Base-by-base conservation (phyloP, 768 basidiomycete species). In the Boletus rufocinnamomeus region DNA sequence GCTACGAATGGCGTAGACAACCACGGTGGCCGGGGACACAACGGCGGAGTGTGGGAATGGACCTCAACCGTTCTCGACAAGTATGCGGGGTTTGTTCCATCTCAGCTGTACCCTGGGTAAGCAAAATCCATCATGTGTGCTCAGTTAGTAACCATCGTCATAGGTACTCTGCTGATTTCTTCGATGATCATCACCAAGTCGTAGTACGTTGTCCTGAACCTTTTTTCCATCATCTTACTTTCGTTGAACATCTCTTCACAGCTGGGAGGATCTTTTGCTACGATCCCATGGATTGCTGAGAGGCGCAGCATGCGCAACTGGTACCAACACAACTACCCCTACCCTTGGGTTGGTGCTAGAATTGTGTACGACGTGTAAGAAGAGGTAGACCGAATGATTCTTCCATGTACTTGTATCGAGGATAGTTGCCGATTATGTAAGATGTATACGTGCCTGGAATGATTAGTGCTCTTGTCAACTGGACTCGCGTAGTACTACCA, bases 31-130 rank as follows among this genome's bases (percentile, higher is more conserved):
- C 82, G 77, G 70, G 89, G 91, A 13, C 84, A 86, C 61, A 98
- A 99, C 63, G 97, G 97, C 8, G 97, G 97, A 6, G 89, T 97
- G 17, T 99, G 96, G 95, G 95, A 98, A 77, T 98, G 95, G 95
- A 97, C 96, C 0, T 89, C 88, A 21, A 95, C 94, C 17, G 63
- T 80, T 30, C 82, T 95, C 46, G 87, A 85, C 23, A 78, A 76
- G 28, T 79, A 84, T 60, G 86, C 92, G 2, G 95, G 93, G 0
- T 99, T 88, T 69, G 79, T 79, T 46, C 79, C 86, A 10, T 94
- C 91, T 1, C 73, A 73, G 37, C 68, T 96, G 50, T 99, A 98
- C 71, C 97, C 97, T 27, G 97, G 93, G 79, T 95, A 76, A 61
- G 76, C 61, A 43, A 35, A 37, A 5, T 34, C 3, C 6, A 25